Evolutionary conservation across 345 rosid genomes (phyloP), one percentile per base, ranked within the genome.

Genomic region (Populus simonii): DNA sequence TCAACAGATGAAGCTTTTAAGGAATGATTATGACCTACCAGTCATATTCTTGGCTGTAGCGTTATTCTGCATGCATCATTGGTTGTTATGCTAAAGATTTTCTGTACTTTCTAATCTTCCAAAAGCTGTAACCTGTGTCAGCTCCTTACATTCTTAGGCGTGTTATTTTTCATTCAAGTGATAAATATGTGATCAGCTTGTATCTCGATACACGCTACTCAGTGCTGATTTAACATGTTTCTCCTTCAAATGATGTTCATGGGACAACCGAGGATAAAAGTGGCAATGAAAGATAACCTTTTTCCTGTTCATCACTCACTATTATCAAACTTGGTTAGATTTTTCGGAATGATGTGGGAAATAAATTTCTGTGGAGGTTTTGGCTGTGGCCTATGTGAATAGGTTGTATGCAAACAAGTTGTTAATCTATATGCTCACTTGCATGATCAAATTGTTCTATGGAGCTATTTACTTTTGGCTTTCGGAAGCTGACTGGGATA

Each of bases 61-160:
- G 27, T 36, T 69, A 15, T 76, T 76, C 49, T 23, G 17, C 74
- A 72, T 81, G 74, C 65, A 76, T 70, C 61, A 29, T 47, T 45
- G 65, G 62, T 55, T 49, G 62, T 71, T 63, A 68, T 31, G 55
- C 51, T 76, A 20, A 71, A n/a, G 49, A 35, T 74, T 74, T 53
- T 53, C 66, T 49, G 61, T 53, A 55, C 25, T 41, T 38, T 33
- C 47, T 25, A 66, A 13, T 76, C 22, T 62, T 76, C 16, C 57
- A 2, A 27, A 27, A 51, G 23, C 49, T 35, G 72, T 36, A 47
- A 75, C 31, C 47, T 3, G 65, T 73, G 20, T 51, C 67, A 62
- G 18, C 51, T 8, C 9, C 55, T 75, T 20, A 6, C 57, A 61
- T 75, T 68, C 47, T 39, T 3, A 31, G 67, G 70, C 57, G 61